These are phyloP conservation scores for Pyricularia pennisetigena DNA, from an alignment of 2,329 filamentous ascomycete genomes.

Conservation along the genomic window DNA sequence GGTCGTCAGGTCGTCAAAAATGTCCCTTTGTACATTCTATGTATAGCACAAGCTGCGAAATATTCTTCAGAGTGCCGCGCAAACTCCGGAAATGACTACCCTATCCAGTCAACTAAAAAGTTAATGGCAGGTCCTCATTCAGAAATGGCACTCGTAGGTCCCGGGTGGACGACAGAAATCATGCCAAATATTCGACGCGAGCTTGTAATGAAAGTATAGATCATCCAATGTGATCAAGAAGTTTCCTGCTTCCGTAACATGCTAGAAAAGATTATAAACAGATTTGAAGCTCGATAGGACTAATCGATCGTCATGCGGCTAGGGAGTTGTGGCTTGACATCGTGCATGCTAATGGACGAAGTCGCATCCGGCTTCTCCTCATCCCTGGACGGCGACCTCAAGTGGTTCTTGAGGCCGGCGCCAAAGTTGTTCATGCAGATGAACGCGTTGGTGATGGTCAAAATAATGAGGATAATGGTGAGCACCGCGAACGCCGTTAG, in stretches of 20 bases:
- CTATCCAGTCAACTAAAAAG: neutral
- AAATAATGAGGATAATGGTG: constrained; percentile 77
- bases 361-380: constrained; percentile 44
- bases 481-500: constrained; percentile 91
- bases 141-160: neutral
- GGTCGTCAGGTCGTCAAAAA: constrained; percentile 10
- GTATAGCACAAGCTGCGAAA: neutral
- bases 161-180: neutral
- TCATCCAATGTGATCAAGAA: neutral
- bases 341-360: constrained; percentile 41
- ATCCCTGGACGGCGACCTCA: constrained; percentile 14
- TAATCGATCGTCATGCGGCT: constrained; percentile 55
- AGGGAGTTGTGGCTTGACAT: constrained; percentile 44
- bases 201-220: neutral
- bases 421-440: constrained; percentile 88
- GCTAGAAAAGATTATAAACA: constrained; percentile 1
- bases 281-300: constrained; percentile 7
- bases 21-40: constrained; percentile 7
- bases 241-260: neutral
- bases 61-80: neutral
- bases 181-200: neutral
- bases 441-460: constrained; percentile 80
- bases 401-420: constrained; percentile 77
- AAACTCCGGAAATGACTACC: neutral
- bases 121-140: neutral